phyloP scores from a whole-genome alignment of 129 eudicot genomes.

The Tanacetum coccineum region DNA sequence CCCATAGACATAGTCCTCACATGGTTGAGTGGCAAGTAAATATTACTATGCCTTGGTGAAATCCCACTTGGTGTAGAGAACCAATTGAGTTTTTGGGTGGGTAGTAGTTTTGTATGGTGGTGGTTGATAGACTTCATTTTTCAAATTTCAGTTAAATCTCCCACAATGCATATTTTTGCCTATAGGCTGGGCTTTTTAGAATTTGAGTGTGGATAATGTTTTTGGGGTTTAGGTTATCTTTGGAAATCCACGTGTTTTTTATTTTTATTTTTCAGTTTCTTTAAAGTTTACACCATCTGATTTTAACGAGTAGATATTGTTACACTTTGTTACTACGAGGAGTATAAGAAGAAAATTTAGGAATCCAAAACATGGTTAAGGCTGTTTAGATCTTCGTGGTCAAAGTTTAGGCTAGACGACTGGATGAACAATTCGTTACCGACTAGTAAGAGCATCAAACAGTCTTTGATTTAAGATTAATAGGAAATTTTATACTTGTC shows the following conservation, averaged over 20 bases:
- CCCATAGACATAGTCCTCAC: constrained; percentile 26
- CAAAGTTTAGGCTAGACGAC: no score
- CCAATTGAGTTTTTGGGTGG: constrained; percentile 9
- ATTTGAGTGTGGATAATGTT: constrained; percentile 27
- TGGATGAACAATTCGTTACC: no score
- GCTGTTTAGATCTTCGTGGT: no score
- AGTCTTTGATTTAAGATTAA: no score
- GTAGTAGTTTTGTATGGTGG: constrained; percentile 19
- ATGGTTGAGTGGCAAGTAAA: background rate
- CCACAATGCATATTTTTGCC: constrained; percentile 1
- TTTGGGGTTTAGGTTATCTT: constrained; percentile 23
- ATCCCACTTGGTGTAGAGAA: constrained; percentile 12
- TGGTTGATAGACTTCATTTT: constrained; percentile 34
- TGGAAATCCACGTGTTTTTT: constrained; percentile 9
- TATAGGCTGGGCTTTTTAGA: background rate
- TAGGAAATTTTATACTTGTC: no score
- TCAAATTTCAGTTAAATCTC: constrained; percentile 9
- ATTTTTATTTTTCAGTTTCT: background rate
- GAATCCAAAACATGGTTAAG: no score
- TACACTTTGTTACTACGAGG: background rate
- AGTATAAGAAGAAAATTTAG: no score
- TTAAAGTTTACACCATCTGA: background rate
- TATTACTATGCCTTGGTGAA: background rate
- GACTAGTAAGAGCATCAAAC: no score
- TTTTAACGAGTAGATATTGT: no score